Evolutionary conservation across 345 rosid species (phyloP), one percentile per base, ranked within the genome.

Genomic region (Populus davidiana): DNA sequence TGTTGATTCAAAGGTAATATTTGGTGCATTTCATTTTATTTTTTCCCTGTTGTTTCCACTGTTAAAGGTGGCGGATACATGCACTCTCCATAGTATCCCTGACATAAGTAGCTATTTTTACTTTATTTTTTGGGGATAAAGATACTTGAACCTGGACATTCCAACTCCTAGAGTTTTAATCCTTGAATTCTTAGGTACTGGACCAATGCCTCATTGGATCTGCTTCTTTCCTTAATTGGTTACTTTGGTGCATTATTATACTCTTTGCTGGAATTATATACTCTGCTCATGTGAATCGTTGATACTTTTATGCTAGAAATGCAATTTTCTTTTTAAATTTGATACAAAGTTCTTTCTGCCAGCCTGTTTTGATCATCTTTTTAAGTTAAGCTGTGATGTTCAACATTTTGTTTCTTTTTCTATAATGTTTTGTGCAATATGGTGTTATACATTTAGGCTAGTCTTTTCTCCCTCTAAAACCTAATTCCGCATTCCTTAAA

Each of bases 1-100:
- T 67, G 80, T 79, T 86, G 91, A 86, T 81, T 79, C 89, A 20
- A 87, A 88, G 97, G 98, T 93, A 84, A 61, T 83, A 69, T 76
- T 73, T 77, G 39, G 49, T 79, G 43, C 25, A 66, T 65, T 75
- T 75, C 71, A 23, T 65, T 74, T 31, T 78, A 54, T 74, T 25
- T 71, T 27, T 70, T 70, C 68, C 66, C 64, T 8, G 38, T 61
- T 18, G 41, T 21, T n/a, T 20, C 20, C 20, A 7, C 33, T 39
- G 23, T 27, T 59, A 18, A 38, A 41, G 11, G n/a, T 25, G 20
- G 27, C 25, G 68, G 23, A 73, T 33, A 35, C 5, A 23, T 68
- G 7, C 43, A n/a, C 38, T 12, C 5, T 66, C 59, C 17, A 31
- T 5, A 21, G 50, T 23, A 20, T 29, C 71, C 59, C 64, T 25